Percentiles rank a stretch among this genome's conserved stretches.
These are phyloP conservation scores for Lipomyces oligophaga DNA, from an alignment of 805 yeast species.

Conservation along the genomic window DNA sequence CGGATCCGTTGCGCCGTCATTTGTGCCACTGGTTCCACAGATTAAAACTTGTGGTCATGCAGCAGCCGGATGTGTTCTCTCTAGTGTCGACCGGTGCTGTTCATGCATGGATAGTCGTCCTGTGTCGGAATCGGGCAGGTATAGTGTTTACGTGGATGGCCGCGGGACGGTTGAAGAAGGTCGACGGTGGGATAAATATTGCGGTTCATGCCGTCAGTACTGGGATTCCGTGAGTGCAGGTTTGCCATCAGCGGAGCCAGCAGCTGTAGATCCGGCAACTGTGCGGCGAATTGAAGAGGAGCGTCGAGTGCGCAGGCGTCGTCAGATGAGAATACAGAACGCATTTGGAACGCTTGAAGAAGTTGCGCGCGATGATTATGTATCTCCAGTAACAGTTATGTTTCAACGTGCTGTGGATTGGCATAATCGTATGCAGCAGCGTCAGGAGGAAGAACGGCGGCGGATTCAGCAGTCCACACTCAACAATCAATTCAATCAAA, in stretches of 20 bases:
- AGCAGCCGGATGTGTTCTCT: constrained; percentile 6
- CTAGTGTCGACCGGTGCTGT: constrained; percentile 9
- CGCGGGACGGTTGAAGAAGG: constrained; percentile 24
- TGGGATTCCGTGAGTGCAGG: not conserved
- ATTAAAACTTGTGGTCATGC: constrained; percentile 14
- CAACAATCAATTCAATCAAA: no score
- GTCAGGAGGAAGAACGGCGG: not conserved
- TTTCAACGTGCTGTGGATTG: constrained; percentile 20
- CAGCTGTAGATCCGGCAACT: not conserved
- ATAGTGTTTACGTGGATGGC: constrained; percentile 21
- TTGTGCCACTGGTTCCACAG: not conserved
- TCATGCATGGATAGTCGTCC: constrained; percentile 18
- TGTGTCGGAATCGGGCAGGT: constrained; percentile 3
- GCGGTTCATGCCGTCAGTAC: constrained; percentile 6
- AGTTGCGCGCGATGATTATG: constrained; percentile 15
- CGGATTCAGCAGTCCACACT: no score
- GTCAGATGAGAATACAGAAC: constrained; percentile 5
- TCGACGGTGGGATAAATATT: constrained; percentile 20
- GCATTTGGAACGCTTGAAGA: constrained; percentile 20
- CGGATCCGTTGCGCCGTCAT: not conserved
- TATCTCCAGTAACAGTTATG: constrained; percentile 21
- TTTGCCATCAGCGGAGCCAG: not conserved
- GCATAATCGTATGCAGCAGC: constrained; percentile 7
- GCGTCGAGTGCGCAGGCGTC: constrained; percentile 1
- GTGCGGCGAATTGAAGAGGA: constrained; percentile 1